phyloP scores from a whole-genome alignment of 345 rosid species.

The Pugionium cornutum region DNA sequence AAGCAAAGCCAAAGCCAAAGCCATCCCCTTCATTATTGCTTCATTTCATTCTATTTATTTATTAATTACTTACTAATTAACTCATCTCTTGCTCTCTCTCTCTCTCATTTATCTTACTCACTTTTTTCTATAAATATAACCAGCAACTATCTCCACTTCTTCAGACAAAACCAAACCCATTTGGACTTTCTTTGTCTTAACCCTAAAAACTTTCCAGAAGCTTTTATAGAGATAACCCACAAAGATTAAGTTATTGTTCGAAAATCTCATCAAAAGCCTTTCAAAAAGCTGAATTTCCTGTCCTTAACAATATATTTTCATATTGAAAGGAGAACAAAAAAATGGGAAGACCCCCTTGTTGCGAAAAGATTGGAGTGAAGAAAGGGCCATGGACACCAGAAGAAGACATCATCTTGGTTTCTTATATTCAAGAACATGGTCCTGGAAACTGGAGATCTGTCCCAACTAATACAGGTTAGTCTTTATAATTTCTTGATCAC shows the following conservation, averaged over 20 bases:
- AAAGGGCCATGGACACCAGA: conserved; percentile 99
- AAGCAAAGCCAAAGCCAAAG: conserved; percentile 34
- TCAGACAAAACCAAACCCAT: conserved; percentile 27
- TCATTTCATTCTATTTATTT: conserved; percentile 31
- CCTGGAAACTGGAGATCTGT: conserved; percentile 98
- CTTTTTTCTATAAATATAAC: conserved; percentile 41
- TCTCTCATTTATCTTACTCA: conserved; percentile 21
- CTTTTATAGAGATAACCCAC: background rate
- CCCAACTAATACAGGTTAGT: conserved; percentile 76
- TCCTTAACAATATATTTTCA: conserved; percentile 2
- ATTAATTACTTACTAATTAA: conserved; percentile 31
- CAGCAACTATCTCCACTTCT: conserved; percentile 44
- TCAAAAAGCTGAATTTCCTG: background rate
- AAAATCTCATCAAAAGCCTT: background rate
- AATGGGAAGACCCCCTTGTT: conserved; percentile 98
- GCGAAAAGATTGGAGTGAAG: conserved; percentile 87
- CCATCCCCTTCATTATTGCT: conserved; percentile 45
- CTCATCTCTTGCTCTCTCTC: conserved; percentile 20
- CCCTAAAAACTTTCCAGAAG: conserved; percentile 20
- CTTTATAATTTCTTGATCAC: conserved; percentile 6
- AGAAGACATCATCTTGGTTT: conserved; percentile 90
- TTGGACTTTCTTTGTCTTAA: conserved; percentile 27
- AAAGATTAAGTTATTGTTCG: conserved; percentile 3
- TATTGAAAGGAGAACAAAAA: background rate
- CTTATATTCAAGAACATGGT: conserved; percentile 94